Conservation (phyloP, 108 stramenopile species). For the Nitzschia sp. region DNA sequence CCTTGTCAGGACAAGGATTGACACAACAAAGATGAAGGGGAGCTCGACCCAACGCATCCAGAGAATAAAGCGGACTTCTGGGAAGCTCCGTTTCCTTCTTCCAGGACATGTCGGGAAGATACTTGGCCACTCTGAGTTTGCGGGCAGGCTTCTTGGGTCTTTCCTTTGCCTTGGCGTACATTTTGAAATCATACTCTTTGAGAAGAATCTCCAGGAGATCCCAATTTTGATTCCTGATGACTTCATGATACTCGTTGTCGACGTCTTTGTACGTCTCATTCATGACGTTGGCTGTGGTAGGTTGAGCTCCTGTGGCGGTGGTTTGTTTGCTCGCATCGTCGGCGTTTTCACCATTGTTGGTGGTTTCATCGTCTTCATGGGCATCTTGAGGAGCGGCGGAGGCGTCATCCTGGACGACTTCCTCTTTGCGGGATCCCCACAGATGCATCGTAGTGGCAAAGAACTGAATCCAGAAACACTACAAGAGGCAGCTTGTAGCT, state of each 20-base stretch:
- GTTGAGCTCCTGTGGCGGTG: neutral
- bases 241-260: slow-evolving; percentile 37
- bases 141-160: slow-evolving; percentile 4
- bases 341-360: neutral
- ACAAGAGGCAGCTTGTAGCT: too few species aligned
- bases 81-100: slow-evolving; percentile 24
- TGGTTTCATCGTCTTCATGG: neutral
- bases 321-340: neutral
- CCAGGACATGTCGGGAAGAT: slow-evolving; percentile 22
- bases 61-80: slow-evolving; percentile 14
- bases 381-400: neutral
- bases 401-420: too few species aligned
- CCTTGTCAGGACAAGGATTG: slow-evolving; percentile 15
- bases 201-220: slow-evolving; percentile 28
- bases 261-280: slow-evolving; percentile 17
- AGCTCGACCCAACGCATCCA: slow-evolving; percentile 33
- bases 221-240: slow-evolving; percentile 39
- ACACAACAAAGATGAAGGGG: slow-evolving; percentile 35
- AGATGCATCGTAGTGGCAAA: too few species aligned
- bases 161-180: slow-evolving; percentile 9
- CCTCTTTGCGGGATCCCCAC: too few species aligned
- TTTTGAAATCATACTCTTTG: slow-evolving; percentile 33
- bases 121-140: slow-evolving; percentile 27
- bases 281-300: neutral
- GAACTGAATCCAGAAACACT: too few species aligned